phyloP scores from a whole-genome alignment of 192 early-diverging fungal species.

The Coemansia sp. region DNA sequence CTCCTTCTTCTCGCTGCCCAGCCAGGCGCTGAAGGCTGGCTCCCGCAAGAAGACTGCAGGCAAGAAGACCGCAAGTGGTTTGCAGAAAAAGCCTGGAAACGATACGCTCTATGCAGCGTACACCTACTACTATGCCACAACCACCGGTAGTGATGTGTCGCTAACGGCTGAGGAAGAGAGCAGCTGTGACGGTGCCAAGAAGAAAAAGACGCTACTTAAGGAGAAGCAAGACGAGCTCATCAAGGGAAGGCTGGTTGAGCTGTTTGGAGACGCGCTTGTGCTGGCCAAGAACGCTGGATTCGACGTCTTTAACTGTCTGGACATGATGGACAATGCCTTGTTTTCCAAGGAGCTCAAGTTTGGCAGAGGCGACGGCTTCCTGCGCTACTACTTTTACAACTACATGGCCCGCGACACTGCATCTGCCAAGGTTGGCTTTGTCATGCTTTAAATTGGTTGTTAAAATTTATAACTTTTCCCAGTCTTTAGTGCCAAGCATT shows the following conservation, averaged over 20 bases:
- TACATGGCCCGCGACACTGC: slow-evolving; percentile 76
- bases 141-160: slow-evolving; percentile 41
- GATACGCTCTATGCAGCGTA: slow-evolving; percentile 83
- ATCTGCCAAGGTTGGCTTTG: slow-evolving; percentile 75
- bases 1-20: slow-evolving; percentile 95
- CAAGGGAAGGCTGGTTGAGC: slow-evolving; percentile 55
- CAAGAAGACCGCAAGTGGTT: background rate
- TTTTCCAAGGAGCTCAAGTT: slow-evolving; percentile 87
- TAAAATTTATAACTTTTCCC: slow-evolving; percentile 2
- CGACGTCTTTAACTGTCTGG: slow-evolving; percentile 95
- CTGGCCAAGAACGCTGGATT: slow-evolving; percentile 68
- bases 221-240: slow-evolving; percentile 39
- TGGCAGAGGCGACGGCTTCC: slow-evolving; percentile 87
- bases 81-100: background rate
- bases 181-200: slow-evolving; percentile 43
- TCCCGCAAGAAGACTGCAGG: slow-evolving; percentile 9
- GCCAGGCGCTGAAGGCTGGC: slow-evolving; percentile 74
- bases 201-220: slow-evolving; percentile 43
- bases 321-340: slow-evolving; percentile 85
- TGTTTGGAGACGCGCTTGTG: slow-evolving; percentile 83
- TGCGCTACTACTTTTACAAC: slow-evolving; percentile 98
- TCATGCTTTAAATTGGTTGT: slow-evolving; percentile 73
- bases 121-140: slow-evolving; percentile 87
- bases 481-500: background rate
- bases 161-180: slow-evolving; percentile 40